phyloP scores from a whole-genome alignment of 768 basidiomycete species.

The Aureoboletus auriporus region DNA sequence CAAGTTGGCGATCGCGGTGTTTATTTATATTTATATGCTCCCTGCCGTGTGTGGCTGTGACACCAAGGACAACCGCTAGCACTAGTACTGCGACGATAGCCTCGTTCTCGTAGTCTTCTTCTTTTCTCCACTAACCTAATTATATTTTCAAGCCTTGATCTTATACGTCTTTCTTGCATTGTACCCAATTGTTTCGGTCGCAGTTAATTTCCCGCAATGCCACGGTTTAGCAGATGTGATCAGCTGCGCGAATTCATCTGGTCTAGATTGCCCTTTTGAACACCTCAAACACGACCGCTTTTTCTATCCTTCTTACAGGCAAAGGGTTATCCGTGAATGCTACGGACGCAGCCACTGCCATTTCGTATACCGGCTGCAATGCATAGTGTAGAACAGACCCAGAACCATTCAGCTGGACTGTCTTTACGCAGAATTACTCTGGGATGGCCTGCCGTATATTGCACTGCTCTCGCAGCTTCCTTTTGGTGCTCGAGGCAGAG shows the following conservation, averaged over 20 bases:
- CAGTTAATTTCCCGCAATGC: conserved; percentile 11
- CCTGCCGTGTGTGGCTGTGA: too few species aligned
- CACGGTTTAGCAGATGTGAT: conserved; percentile 2
- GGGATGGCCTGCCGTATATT: conserved; percentile 47
- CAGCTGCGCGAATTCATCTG: background rate
- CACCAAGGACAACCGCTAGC: too few species aligned
- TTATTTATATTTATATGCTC: too few species aligned
- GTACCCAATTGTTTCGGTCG: background rate
- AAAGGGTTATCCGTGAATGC: background rate
- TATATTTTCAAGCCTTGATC: too few species aligned
- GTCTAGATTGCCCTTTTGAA: background rate
- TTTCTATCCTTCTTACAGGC: conserved; percentile 13
- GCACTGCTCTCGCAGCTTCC: conserved; percentile 48
- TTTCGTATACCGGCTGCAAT: conserved; percentile 7
- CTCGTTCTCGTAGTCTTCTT: too few species aligned
- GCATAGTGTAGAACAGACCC: conserved; percentile 5
- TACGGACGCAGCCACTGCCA: background rate
- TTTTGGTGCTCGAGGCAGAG: conserved; percentile 36
- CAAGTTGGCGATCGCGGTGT: too few species aligned
- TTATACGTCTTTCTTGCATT: background rate
- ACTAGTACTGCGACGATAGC: too few species aligned
- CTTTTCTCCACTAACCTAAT: too few species aligned
- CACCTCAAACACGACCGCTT: conserved; percentile 3
- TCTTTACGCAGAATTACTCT: conserved; percentile 33
- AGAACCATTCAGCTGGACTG: conserved; percentile 14